Percentiles rank a stretch among this genome's conserved stretches.
Conservation (phyloP, 202 grass and related monocot genomes). For the Zoysia matrella region DNA sequence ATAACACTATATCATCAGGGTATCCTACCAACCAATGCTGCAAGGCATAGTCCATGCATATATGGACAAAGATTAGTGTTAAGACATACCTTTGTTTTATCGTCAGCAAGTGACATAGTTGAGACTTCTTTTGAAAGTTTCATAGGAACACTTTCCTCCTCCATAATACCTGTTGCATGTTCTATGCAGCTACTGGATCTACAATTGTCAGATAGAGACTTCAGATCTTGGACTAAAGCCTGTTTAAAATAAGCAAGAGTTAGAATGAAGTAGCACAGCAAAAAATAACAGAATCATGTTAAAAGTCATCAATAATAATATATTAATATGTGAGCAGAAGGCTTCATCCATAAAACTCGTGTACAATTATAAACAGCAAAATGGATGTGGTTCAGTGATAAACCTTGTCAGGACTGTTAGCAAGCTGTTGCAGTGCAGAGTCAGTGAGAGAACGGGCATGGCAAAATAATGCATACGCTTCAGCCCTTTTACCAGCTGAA, state of each 20-base stretch:
- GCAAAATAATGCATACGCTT: conserved; percentile 87
- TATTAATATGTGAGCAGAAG: not conserved
- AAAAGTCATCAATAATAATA: not conserved
- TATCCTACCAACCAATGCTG: conserved; percentile 1
- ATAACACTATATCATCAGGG: not conserved
- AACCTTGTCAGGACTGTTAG: conserved; percentile 74
- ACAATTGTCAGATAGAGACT: conserved; percentile 76
- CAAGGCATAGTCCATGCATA: not conserved
- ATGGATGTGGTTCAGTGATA: conserved; percentile 16
- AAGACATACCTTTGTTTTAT: conserved; percentile 63
- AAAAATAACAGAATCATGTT: conserved; percentile 10
- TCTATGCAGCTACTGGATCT: conserved; percentile 90
- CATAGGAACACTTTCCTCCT: conserved; percentile 82
- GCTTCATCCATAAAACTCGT: not conserved
- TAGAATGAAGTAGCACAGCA: not conserved
- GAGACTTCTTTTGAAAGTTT: conserved; percentile 85
- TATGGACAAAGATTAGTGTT: not conserved
- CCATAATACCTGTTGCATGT: conserved; percentile 86
- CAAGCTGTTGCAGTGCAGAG: conserved; percentile 68
- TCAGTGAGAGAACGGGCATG: conserved; percentile 73
- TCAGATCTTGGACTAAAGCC: conserved; percentile 75
- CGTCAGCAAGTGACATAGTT: conserved; percentile 66
- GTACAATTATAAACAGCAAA: not conserved
- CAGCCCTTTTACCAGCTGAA: conserved; percentile 89
- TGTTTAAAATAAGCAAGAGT: conserved; percentile 46